Evolutionary conservation across 2,329 filamentous ascomycete genomes (phyloP).

Genomic region (Ophiostoma himal-ulmi): DNA sequence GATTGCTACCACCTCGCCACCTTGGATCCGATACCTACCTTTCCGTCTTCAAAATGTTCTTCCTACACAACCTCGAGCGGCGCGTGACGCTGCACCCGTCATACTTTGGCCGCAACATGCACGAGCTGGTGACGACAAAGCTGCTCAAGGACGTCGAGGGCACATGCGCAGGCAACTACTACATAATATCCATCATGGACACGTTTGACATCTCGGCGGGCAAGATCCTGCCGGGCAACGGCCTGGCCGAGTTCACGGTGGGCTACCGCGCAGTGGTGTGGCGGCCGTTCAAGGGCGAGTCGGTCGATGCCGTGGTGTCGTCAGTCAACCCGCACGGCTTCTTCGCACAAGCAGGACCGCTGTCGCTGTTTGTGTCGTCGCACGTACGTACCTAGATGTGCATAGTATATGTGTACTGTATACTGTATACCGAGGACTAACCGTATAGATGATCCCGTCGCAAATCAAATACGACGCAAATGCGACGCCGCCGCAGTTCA

Average conservation of each 20-base stretch:
- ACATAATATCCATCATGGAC: constrained; percentile 97
- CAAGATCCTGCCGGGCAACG: constrained; percentile 83
- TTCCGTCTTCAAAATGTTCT: constrained; percentile 66
- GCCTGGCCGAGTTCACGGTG: constrained; percentile 89
- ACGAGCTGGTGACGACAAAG: constrained; percentile 82
- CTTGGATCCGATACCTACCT: neutral
- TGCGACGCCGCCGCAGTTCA: constrained; percentile 93
- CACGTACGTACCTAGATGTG: constrained; percentile 54
- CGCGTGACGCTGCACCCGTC: constrained; percentile 93
- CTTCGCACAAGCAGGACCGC: constrained; percentile 74
- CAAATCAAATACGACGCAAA: constrained; percentile 94
- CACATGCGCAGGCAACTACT: constrained; percentile 90
- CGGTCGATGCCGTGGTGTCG: constrained; percentile 90
- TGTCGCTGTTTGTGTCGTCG: constrained; percentile 73
- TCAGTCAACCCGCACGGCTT: constrained; percentile 90
- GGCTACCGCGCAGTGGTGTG: constrained; percentile 94
- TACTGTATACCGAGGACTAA: neutral
- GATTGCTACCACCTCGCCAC: neutral
- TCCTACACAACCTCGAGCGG: constrained; percentile 94
- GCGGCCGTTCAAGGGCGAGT: constrained; percentile 97
- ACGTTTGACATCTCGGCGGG: constrained; percentile 92
- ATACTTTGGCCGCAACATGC: constrained; percentile 91
- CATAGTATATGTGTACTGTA: too few relatives aligned
- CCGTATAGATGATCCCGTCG: constrained; percentile 72
- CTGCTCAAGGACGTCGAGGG: constrained; percentile 91